phyloP scores from a whole-genome alignment of 2,329 filamentous ascomycete genomes.

The Pseudocercospora cruenta region DNA sequence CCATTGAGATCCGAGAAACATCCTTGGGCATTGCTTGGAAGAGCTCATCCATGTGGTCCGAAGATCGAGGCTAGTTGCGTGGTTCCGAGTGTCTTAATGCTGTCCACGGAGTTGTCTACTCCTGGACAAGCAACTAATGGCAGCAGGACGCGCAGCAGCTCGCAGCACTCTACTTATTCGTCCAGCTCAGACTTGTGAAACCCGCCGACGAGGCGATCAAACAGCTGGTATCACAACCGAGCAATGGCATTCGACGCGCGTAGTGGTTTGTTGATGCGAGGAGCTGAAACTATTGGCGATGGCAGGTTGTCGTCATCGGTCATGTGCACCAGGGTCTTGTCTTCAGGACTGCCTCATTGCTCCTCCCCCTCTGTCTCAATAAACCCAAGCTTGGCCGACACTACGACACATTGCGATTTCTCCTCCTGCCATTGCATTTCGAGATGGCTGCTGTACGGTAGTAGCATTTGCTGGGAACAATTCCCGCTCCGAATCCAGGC shows the following conservation, averaged over 20 bases:
- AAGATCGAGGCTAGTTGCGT: constrained; percentile 15
- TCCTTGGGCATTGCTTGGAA: constrained; percentile 16
- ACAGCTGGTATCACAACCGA: neutral
- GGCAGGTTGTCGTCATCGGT: no score
- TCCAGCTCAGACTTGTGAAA: neutral
- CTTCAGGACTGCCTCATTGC: neutral
- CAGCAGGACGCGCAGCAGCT: neutral
- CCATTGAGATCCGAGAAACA: constrained; percentile 24
- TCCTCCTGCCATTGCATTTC: neutral
- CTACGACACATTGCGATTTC: neutral
- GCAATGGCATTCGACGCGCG: neutral
- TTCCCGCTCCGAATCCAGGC: neutral
- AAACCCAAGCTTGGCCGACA: neutral
- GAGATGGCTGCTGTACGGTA: neutral
- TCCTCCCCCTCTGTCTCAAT: neutral
- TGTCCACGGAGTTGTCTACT: constrained; percentile 17
- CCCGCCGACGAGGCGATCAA: neutral
- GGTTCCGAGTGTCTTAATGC: constrained; percentile 17
- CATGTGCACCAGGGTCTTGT: neutral
- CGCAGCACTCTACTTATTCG: neutral
- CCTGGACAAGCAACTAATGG: neutral
- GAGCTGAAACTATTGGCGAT: neutral
- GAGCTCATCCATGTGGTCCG: constrained; percentile 2
- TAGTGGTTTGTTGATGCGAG: neutral
- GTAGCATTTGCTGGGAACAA: neutral